Evolutionary conservation across 306 rosid genomes (phyloP).

Genomic region (Gynostemma pentaphyllum): DNA sequence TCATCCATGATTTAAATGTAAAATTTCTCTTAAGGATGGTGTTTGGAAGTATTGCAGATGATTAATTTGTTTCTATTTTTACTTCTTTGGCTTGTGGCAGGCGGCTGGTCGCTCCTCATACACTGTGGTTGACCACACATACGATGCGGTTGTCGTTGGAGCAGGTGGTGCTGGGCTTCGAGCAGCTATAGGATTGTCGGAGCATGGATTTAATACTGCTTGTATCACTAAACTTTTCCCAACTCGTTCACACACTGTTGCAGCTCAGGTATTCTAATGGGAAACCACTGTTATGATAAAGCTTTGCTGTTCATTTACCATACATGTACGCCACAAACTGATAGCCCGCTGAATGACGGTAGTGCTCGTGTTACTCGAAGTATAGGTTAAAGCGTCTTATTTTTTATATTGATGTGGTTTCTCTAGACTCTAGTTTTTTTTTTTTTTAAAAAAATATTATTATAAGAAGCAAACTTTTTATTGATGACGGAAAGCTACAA

Average conservation of each 20-base stretch:
- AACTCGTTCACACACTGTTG: conserved; percentile 97
- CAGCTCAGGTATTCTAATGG: conserved; percentile 86
- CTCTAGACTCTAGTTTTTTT: not conserved
- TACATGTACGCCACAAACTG: not conserved
- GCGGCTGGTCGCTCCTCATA: conserved; percentile 47
- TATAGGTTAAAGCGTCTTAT: not conserved
- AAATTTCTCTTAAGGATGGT: not conserved
- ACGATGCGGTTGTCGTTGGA: conserved; percentile 88
- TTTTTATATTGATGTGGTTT: not conserved
- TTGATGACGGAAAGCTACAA: no score
- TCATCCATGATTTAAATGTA: not conserved
- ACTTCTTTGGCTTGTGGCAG: conserved; percentile 28
- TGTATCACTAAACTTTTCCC: conserved; percentile 95
- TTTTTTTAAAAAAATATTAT: no score
- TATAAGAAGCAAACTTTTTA: no score
- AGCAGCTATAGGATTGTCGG: conserved; percentile 93
- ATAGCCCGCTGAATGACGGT: not conserved
- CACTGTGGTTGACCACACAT: conserved; percentile 80
- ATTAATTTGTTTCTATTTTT: not conserved
- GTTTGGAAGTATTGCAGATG: not conserved
- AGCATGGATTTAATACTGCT: conserved; percentile 95
- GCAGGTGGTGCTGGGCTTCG: conserved; percentile 97
- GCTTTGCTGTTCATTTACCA: not conserved
- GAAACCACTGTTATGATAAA: not conserved
- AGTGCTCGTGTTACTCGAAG: not conserved